phyloP scores from a whole-genome alignment of 2,329 filamentous ascomycete genomes.

The Aureobasidium sp. region DNA sequence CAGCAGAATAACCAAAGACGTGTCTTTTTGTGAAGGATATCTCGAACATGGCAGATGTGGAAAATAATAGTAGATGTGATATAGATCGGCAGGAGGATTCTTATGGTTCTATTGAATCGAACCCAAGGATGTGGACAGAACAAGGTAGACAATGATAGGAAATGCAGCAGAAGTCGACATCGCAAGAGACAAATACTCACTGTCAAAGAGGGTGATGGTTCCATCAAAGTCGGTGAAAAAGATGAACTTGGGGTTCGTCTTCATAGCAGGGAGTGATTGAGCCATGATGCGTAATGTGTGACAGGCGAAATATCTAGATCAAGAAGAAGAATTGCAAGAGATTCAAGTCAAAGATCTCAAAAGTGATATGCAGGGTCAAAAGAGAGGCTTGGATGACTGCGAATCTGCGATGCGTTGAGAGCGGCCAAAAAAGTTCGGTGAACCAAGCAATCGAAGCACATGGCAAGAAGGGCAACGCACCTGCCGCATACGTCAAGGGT shows the following conservation, averaged over 20 bases:
- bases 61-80: background rate
- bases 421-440: slow-evolving; percentile 1
- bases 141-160: background rate
- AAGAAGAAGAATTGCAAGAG: background rate
- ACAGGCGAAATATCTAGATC: background rate
- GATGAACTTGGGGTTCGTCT: slow-evolving; percentile 72
- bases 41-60: too few relatives aligned
- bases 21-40: background rate
- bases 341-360: background rate
- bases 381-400: background rate
- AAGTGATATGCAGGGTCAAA: slow-evolving; percentile 1
- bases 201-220: slow-evolving; percentile 74
- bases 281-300: slow-evolving; percentile 20
- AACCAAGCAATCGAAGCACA: slow-evolving; percentile 12
- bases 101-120: background rate
- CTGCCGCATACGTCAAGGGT: slow-evolving; percentile 1
- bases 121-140: background rate
- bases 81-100: background rate
- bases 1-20: background rate
- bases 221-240: slow-evolving; percentile 99
- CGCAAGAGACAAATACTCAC: slow-evolving; percentile 33
- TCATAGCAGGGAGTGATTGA: slow-evolving; percentile 38
- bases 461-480: background rate
- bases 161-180: background rate
- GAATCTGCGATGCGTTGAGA: slow-evolving; percentile 6